Evolutionary conservation across 1,139 yeast genomes (phyloP).

Genomic region (Blastobotrys elegans): DNA sequence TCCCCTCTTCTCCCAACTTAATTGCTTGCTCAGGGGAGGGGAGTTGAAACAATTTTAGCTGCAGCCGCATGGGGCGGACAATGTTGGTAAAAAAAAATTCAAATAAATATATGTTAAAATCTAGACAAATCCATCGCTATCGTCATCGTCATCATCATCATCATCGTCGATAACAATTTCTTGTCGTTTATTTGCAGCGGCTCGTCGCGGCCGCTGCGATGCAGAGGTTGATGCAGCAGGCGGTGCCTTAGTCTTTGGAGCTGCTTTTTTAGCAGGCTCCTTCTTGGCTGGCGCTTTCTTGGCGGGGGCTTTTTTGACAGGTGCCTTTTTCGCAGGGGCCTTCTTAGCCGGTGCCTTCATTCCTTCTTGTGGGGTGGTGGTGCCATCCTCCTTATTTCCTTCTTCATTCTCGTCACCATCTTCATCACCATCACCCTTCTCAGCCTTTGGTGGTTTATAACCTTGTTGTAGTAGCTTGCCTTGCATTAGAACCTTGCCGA

Average conservation of each 20-base stretch:
- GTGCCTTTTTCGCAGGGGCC: constrained; percentile 1
- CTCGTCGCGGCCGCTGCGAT: not conserved
- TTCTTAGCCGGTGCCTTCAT: not conserved
- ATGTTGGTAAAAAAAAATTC: no score
- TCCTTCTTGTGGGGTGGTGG: not conserved
- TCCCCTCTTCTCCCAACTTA: not conserved
- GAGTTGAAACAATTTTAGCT: no score
- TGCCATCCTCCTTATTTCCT: not conserved
- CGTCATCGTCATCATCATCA: constrained; percentile 16
- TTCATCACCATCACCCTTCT: not conserved
- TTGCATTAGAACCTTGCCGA: constrained; percentile 15
- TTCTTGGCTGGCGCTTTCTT: constrained; percentile 1
- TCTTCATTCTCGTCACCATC: not conserved
- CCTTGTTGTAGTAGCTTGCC: constrained; percentile 12
- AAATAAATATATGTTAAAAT: no score
- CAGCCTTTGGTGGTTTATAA: not conserved
- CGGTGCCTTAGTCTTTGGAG: not conserved
- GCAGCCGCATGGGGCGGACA: no score
- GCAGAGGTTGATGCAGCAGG: no score
- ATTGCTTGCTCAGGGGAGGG: not conserved
- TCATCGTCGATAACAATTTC: not conserved
- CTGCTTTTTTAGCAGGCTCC: not conserved
- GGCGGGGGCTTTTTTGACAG: not conserved
- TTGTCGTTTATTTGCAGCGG: not conserved
- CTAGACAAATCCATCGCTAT: constrained; percentile 18